Evolutionary conservation across 768 basidiomycete species (phyloP).

Genomic region (Solioccasus polychromus): DNA sequence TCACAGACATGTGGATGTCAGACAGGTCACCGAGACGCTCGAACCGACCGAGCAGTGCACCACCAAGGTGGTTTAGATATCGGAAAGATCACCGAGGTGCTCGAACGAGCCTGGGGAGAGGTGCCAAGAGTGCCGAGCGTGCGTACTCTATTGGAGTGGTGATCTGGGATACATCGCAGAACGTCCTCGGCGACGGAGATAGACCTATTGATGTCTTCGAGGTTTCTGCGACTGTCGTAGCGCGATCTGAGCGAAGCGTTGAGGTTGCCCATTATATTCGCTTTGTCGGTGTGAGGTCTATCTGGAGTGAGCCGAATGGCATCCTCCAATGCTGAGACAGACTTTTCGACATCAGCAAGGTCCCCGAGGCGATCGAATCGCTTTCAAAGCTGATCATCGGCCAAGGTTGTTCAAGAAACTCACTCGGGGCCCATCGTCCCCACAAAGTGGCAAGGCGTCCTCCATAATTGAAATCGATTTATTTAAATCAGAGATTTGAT

Average conservation of each 20-base stretch:
- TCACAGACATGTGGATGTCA: background rate
- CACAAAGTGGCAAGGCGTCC: background rate
- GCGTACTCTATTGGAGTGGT: background rate
- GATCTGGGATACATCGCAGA: background rate
- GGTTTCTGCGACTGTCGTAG: background rate
- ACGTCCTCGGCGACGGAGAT: constrained; percentile 10
- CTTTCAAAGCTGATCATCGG: background rate
- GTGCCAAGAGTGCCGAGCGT: background rate
- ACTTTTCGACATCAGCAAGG: background rate
- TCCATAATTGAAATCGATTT: background rate
- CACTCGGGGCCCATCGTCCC: background rate
- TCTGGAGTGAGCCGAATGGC: constrained; percentile 4
- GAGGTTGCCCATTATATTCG: constrained; percentile 13
- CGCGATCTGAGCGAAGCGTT: constrained; percentile 8
- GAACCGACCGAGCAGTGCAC: background rate
- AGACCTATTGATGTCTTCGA: constrained; percentile 17
- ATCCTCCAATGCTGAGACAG: background rate
- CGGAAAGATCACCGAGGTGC: background rate
- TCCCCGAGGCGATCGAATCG: constrained; percentile 3
- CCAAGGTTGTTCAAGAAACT: background rate
- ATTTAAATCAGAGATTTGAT: background rate
- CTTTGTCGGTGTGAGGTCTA: constrained; percentile 7
- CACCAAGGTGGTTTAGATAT: background rate
- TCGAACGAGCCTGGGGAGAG: background rate
- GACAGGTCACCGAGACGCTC: background rate